Conservation (phyloP, 2,329 filamentous ascomycete genomes). For the Paecilomyces variotii region DNA sequence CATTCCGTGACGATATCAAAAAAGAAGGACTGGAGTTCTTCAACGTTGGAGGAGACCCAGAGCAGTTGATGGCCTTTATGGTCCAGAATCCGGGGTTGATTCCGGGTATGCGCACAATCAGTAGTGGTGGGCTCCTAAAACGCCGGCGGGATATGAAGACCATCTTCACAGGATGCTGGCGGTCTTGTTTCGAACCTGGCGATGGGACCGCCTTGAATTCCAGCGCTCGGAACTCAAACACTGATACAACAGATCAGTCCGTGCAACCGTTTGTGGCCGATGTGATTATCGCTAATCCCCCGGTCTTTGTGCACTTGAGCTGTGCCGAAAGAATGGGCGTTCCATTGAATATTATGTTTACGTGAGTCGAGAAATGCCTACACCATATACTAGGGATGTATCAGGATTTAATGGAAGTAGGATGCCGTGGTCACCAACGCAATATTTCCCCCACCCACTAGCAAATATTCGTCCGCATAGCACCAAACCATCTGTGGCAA, state of each 20-base stretch:
- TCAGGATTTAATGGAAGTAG: neutral
- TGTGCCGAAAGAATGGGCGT: conserved; percentile 44
- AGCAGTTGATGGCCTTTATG: conserved; percentile 46
- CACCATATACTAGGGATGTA: neutral
- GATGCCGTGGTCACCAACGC: conserved; percentile 39
- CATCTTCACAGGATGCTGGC: conserved; percentile 80
- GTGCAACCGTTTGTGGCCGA: conserved; percentile 44
- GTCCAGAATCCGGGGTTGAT: conserved; percentile 41
- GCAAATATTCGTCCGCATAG: conserved; percentile 37
- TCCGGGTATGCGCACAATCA: conserved; percentile 43
- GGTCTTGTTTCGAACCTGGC: conserved; percentile 72
- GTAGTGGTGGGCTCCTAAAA: conserved; percentile 67
- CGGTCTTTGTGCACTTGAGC: conserved; percentile 46
- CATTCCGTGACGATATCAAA: neutral
- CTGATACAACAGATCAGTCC: neutral
- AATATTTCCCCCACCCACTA: conserved; percentile 41
- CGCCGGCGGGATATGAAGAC: conserved; percentile 66
- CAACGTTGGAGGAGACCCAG: conserved; percentile 49
- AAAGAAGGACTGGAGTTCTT: conserved; percentile 47
- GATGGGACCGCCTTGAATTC: conserved; percentile 47
- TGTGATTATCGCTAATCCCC: conserved; percentile 48
- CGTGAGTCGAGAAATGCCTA: conserved; percentile 4
- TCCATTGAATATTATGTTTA: conserved; percentile 47
- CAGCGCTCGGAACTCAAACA: neutral
- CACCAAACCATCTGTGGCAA: conserved; percentile 26